phyloP scores from a whole-genome alignment of 495 filamentous ascomycete species.

The Tuber brumale region DNA sequence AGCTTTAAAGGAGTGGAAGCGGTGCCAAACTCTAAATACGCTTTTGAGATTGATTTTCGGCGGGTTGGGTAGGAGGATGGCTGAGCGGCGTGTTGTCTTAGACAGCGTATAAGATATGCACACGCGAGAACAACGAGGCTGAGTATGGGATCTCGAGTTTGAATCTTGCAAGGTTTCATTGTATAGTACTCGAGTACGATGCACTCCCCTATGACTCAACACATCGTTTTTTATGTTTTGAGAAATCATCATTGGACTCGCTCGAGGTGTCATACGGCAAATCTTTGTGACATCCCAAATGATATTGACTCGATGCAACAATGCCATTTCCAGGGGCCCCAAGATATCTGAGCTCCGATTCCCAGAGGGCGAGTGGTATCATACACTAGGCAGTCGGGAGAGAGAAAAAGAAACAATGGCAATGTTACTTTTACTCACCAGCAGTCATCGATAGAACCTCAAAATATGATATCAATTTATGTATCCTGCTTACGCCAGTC shows the following conservation, averaged over 20 bases:
- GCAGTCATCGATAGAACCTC: neutral
- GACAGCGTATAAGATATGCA: neutral
- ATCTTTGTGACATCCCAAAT: neutral
- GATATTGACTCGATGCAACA: neutral
- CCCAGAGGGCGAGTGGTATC: neutral
- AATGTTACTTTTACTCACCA: neutral
- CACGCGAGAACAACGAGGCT: neutral
- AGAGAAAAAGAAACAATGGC: neutral
- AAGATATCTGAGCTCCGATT: neutral
- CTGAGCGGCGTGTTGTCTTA: neutral
- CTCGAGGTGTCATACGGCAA: neutral
- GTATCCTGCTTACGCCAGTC: neutral
- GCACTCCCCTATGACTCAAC: neutral
- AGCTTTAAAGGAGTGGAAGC: neutral
- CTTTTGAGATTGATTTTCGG: neutral
- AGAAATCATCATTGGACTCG: neutral
- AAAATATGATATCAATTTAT: neutral
- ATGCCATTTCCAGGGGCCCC: neutral
- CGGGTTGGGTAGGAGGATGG: neutral
- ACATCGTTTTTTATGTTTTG: neutral
- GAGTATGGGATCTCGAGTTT: neutral
- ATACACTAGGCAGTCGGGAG: neutral
- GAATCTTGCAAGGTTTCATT: neutral
- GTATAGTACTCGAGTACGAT: too few species aligned
- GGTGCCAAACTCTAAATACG: neutral